A percentile compares a stretch with the other conserved stretches of the same genome.
Conservation (phyloP, 345 rosid species). For the Hibiscus tridactylites region DNA sequence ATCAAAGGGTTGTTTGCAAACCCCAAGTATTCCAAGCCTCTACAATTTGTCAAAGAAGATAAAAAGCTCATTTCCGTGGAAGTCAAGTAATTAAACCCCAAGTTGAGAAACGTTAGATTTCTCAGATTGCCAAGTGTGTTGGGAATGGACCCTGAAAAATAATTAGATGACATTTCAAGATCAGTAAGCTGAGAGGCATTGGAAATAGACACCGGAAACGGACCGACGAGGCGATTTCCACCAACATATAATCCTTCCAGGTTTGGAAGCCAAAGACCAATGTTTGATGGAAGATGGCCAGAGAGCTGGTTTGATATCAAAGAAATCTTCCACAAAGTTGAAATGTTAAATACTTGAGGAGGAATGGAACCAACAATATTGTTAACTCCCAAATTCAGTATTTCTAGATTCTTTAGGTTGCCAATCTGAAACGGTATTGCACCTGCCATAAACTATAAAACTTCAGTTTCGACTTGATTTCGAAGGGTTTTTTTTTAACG, state of each 20-base stretch:
- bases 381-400: neutral
- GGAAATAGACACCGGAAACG: neutral
- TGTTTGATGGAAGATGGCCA: neutral
- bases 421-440: conserved; percentile 1
- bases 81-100: neutral
- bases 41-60: neutral
- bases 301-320: neutral
- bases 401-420: neutral
- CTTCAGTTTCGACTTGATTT: too few relatives aligned
- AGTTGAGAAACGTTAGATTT: neutral
- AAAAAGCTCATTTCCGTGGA: neutral
- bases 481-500: too few relatives aligned
- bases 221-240: neutral
- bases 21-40: neutral
- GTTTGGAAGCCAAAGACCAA: neutral
- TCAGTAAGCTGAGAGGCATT: neutral
- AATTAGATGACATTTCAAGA: neutral
- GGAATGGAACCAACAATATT: neutral
- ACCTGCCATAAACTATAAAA: neutral
- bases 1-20: neutral
- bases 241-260: neutral
- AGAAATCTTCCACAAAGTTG: neutral
- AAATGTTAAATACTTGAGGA: neutral
- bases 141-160: neutral
- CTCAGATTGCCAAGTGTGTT: neutral